Conservation (phyloP, 139 green algal genomes). For the Dunaliella sp. region DNA sequence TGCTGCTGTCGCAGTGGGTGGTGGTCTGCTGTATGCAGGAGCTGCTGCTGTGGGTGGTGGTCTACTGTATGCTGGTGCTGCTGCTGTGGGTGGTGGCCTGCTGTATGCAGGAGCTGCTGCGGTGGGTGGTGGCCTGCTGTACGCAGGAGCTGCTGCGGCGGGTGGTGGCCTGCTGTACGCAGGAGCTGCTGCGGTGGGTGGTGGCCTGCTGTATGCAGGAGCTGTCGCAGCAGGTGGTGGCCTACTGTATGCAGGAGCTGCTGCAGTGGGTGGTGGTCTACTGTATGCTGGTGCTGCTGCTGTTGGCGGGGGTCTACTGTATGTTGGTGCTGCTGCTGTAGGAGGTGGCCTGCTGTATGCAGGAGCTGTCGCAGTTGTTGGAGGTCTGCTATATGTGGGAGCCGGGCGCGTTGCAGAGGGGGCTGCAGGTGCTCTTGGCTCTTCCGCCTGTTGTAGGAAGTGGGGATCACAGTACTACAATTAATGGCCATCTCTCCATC, state of each 20-base stretch:
- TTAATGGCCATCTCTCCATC: too few relatives aligned
- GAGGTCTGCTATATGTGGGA: not conserved
- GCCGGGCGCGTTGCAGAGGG: not conserved
- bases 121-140: not conserved
- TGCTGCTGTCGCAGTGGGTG: not conserved
- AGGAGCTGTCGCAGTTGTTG: not conserved
- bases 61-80: not conserved
- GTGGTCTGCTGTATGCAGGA: not conserved
- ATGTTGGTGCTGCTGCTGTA: not conserved
- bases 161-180: not conserved
- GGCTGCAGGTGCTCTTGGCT: too few relatives aligned
- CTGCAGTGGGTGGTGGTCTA: not conserved
- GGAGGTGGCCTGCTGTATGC: not conserved
- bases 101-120: not conserved
- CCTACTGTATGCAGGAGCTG: not conserved
- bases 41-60: not conserved
- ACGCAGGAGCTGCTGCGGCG: not conserved
- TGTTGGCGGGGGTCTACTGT: not conserved
- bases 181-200: not conserved
- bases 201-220: not conserved
- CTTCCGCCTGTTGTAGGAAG: too few relatives aligned
- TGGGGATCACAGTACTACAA: too few relatives aligned
- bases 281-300: not conserved
- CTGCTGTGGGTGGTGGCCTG: not conserved
- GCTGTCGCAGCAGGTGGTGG: not conserved